phyloP scores from a whole-genome alignment of 148 eudicot genomes.

The Arbutus unedo region DNA sequence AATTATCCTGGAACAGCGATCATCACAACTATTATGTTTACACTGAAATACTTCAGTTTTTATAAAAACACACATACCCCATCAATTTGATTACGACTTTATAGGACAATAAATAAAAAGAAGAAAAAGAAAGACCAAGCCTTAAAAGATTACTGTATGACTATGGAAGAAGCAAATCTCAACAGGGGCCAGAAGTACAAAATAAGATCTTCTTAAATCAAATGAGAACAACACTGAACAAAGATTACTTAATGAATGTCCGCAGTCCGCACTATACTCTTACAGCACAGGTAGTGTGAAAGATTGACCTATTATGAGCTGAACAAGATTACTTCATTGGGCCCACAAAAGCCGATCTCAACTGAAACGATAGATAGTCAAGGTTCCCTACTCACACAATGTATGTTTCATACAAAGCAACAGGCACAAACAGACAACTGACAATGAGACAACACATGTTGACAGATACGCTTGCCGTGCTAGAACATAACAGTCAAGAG shows the following conservation, averaged over 20 bases:
- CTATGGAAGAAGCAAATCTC: slow-evolving; percentile 1
- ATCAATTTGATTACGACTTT: background rate
- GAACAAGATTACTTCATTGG: background rate
- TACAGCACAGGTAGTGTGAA: background rate
- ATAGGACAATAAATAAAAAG: background rate
- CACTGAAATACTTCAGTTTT: background rate
- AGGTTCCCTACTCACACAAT: background rate
- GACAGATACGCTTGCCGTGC: background rate
- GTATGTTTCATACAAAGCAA: background rate
- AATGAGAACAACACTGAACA: background rate
- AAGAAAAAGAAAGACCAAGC: background rate
- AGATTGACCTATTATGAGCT: background rate
- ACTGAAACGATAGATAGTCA: background rate
- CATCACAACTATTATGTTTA: background rate
- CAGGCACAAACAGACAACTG: background rate
- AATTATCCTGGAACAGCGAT: background rate
- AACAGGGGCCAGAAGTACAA: background rate
- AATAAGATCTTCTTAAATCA: background rate
- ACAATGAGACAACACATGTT: background rate
- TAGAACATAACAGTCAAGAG: background rate
- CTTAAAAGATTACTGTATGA: background rate
- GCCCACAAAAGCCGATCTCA: background rate
- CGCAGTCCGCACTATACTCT: background rate
- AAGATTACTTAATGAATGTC: background rate
- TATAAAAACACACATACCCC: background rate